Evolutionary conservation across 768 basidiomycete genomes (phyloP).

Genomic region (Tulasnella sp.): DNA sequence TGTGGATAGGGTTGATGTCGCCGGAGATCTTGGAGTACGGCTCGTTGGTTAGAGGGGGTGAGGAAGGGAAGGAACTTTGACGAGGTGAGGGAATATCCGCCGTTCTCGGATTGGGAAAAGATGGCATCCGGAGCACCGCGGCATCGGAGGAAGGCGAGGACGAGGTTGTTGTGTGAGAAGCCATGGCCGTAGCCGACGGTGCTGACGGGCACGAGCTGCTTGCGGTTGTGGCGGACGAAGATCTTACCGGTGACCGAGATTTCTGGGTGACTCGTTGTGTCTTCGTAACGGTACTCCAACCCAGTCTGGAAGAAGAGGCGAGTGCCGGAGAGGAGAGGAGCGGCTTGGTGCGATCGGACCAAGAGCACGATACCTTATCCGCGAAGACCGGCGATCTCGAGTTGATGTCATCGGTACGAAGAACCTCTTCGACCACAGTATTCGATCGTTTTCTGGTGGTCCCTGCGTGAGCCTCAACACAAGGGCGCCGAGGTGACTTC

Average conservation of each 20-base stretch:
- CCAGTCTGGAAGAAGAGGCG: conserved; percentile 81
- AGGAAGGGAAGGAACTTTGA: conserved; percentile 53
- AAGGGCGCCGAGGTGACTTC: conserved; percentile 97
- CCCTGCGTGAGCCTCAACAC: conserved; percentile 87
- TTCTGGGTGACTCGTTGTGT: conserved; percentile 70
- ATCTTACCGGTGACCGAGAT: conserved; percentile 76
- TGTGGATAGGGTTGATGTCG: conserved; percentile 97
- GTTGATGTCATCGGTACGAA: conserved; percentile 65
- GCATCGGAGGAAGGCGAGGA: conserved; percentile 83
- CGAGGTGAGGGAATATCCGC: conserved; percentile 74
- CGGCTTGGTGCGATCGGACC: conserved; percentile 87
- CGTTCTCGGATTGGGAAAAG: conserved; percentile 63
- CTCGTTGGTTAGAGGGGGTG: conserved; percentile 79
- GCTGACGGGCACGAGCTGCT: conserved; percentile 78
- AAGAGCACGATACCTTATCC: conserved; percentile 97
- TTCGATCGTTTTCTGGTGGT: conserved; percentile 95
- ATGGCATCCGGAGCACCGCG: conserved; percentile 74
- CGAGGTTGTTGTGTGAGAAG: conserved; percentile 85
- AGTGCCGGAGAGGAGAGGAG: conserved; percentile 61
- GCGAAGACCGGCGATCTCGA: conserved; percentile 84
- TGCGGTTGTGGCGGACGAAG: conserved; percentile 79
- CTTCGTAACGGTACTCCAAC: conserved; percentile 82
- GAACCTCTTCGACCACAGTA: conserved; percentile 77
- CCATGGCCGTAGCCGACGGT: conserved; percentile 78
- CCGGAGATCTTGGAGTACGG: no score